Percentiles rank a stretch among this genome's conserved stretches.
These are phyloP conservation scores for Piloderma croceum DNA, from an alignment of 768 basidiomycete genomes.

Conservation along the genomic window DNA sequence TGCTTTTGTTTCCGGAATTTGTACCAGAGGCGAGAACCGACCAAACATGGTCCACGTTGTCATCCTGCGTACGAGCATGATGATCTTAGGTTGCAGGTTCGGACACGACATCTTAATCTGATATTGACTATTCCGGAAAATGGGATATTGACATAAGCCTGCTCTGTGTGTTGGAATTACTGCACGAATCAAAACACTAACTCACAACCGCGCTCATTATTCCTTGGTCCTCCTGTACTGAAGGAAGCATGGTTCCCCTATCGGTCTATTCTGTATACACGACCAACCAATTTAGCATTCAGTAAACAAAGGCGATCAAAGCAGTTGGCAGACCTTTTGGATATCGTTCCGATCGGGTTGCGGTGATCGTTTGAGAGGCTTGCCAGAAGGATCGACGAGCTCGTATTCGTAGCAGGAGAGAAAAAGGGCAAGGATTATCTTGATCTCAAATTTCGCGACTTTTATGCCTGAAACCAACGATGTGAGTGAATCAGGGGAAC, in stretches of 20 bases:
- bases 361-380: slow-evolving; percentile 21
- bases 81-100: too few species aligned
- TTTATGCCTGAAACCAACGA: slow-evolving; percentile 18
- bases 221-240: slow-evolving; percentile 18
- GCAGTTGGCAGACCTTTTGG: slow-evolving; percentile 19
- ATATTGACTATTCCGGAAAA: too few species aligned
- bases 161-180: too few species aligned
- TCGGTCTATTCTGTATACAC: slow-evolving; percentile 19
- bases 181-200: too few species aligned
- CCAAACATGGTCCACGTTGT: too few species aligned
- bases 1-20: too few species aligned
- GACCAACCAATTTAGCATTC: not conserved
- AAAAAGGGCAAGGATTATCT: slow-evolving; percentile 30
- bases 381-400: slow-evolving; percentile 28
- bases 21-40: too few species aligned
- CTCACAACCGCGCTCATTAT: too few species aligned
- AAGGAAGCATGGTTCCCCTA: slow-evolving; percentile 24
- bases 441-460: slow-evolving; percentile 36
- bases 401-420: slow-evolving; percentile 31
- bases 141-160: too few species aligned
- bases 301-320: not conserved
- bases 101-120: too few species aligned
- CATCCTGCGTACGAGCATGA: too few species aligned
- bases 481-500: slow-evolving; percentile 5
- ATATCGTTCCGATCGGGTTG: slow-evolving; percentile 29